These are phyloP conservation scores for Obelidium mucronatum DNA, from an alignment of 192 early-diverging fungal species.

Conservation along the genomic window DNA sequence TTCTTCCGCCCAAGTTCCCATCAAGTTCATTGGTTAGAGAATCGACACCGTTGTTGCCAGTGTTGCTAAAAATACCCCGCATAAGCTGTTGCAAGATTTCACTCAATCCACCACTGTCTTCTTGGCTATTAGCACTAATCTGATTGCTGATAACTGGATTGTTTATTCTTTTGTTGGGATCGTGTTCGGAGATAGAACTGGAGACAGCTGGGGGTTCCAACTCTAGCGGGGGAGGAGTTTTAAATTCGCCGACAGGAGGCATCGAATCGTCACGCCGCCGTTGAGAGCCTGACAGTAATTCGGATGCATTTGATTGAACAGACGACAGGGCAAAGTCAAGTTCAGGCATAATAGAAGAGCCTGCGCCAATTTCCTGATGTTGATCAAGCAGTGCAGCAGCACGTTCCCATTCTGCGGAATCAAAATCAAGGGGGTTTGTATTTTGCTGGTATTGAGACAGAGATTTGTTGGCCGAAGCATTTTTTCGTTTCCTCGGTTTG, in stretches of 20 bases:
- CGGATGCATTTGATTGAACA: background rate
- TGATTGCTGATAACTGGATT: background rate
- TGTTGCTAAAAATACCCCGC: conserved; percentile 26
- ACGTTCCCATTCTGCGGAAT: no score
- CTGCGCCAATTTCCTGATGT: background rate
- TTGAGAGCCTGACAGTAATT: background rate
- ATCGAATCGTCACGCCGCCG: background rate
- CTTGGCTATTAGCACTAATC: conserved; percentile 9
- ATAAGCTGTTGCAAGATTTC: conserved; percentile 34
- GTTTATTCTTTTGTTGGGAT: no score
- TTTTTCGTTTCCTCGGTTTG: background rate
- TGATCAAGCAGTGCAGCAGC: background rate
- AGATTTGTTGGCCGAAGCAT: background rate
- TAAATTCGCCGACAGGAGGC: background rate
- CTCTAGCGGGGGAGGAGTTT: background rate
- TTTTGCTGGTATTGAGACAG: background rate
- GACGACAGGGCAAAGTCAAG: background rate
- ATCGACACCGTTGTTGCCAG: background rate
- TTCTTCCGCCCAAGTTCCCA: background rate
- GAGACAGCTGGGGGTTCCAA: background rate
- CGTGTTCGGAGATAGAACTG: no score
- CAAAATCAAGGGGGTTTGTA: no score
- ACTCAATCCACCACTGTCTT: conserved; percentile 7
- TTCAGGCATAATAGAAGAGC: background rate
- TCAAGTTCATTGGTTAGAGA: background rate